Evolutionary conservation across 2,329 filamentous ascomycete genomes (phyloP), one percentile per base, ranked within the genome.

Genomic region (Verticillium albo-atrum): DNA sequence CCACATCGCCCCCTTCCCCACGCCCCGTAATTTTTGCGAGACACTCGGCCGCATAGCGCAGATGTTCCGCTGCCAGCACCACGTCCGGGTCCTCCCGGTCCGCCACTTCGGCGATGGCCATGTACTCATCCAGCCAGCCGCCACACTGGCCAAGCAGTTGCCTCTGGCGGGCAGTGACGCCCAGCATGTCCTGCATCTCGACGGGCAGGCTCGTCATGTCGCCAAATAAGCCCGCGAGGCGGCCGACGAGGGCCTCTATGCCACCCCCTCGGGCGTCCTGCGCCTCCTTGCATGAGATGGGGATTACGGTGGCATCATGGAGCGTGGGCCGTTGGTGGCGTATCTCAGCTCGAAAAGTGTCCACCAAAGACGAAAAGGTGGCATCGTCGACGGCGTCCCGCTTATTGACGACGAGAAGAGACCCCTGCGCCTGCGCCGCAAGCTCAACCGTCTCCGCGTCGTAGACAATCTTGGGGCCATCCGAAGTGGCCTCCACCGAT

Each of bases 101-200:
- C 25, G 25, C 27, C 10, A 28, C 37, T 54, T 71, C 68, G 15
- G 87, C 84, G 68, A 88, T 85, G 10, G 70, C 74, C 62, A 94
- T 75, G 71, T 97, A 99, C 25, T 86, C 82, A 55, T 89, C 82
- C 1, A 99, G 82, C 70, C 92, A 85, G 35, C 72, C 71, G 14
- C 89, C 80, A 71, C 94, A 97, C 69, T 87, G 82, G 55, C 85
- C 82, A 54, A 99, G 82, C 57, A 97, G 86, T 71, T 92, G 84
- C 56, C 90, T 85, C 77, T 99, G 95, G 60, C 95, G 88, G 74
- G 94, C 91, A 20, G 91, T 97, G 37, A 97, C 93, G 59, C 93
- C 93, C 3, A 97, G 83, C 4, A 95, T 89, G 68, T 96, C 91
- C 75, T 92, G 85, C 79, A 91, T 87, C 63, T 91, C 85, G 3